These are phyloP conservation scores for Phoma sp. DNA, from an alignment of 2,329 filamentous ascomycete genomes.

Conservation along the genomic window DNA sequence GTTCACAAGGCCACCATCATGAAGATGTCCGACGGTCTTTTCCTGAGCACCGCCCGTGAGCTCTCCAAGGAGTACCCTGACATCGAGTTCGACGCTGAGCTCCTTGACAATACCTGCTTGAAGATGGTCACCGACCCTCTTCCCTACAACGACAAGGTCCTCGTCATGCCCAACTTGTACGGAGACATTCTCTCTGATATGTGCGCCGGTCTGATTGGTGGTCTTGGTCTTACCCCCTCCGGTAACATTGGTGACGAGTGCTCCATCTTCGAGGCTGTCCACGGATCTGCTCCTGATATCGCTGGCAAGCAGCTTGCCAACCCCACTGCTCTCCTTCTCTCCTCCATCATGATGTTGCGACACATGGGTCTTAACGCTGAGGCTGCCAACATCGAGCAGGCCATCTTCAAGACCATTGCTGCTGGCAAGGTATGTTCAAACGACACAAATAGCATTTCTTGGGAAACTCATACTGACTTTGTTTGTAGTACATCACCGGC, in stretches of 20 bases:
- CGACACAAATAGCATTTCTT: too few relatives aligned
- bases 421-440: slow-evolving; percentile 78
- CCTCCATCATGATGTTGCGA: slow-evolving; percentile 99
- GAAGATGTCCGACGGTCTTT: slow-evolving; percentile 99
- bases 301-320: slow-evolving; percentile 95
- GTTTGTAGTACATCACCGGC: slow-evolving; percentile 74
- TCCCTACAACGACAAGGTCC: slow-evolving; percentile 98
- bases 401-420: slow-evolving; percentile 91
- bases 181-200: slow-evolving; percentile 99
- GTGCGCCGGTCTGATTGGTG: slow-evolving; percentile 98
- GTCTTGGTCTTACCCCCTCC: slow-evolving; percentile 94
- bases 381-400: slow-evolving; percentile 87
- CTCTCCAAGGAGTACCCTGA: slow-evolving; percentile 94
- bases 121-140: slow-evolving; percentile 97
- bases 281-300: slow-evolving; percentile 96
- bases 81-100: slow-evolving; percentile 96
- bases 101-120: slow-evolving; percentile 98
- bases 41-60: slow-evolving; percentile 84
- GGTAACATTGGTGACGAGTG: slow-evolving; percentile 99
- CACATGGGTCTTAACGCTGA: slow-evolving; percentile 92
- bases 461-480: slow-evolving; percentile 20
- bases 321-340: slow-evolving; percentile 93
- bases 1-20: slow-evolving; percentile 99
- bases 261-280: slow-evolving; percentile 99
- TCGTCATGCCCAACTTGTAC: slow-evolving; percentile 98